Evolutionary conservation across 768 basidiomycete genomes (phyloP), one percentile per base, ranked within the genome.

Genomic region (Suillus decipiens): DNA sequence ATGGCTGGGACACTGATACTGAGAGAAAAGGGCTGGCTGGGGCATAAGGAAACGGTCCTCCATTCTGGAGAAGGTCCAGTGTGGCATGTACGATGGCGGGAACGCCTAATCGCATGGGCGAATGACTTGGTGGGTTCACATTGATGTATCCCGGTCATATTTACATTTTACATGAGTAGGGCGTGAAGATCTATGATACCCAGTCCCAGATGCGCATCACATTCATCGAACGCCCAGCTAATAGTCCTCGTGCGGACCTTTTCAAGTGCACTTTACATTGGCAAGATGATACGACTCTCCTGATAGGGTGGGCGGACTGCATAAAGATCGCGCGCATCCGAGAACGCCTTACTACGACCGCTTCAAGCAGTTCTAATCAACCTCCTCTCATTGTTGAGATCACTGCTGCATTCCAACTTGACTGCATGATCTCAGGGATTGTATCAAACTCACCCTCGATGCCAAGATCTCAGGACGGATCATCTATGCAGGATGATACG

Each of bases 1-100:
- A 83, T 96, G 83, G 90, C 93, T 0, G 96, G 97, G 5, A 87
- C 82, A 24, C 78, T 99, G 33, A 80, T 92, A n/a, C 69, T 97
- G 68, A 86, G 92, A 66, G 96, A 98, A 80, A 98, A 97, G 72
- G 93, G 95, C 7, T 98, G 97, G 96, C 77, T 98, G 1, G 95
- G 96, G 0, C 92, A 97, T 70, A 97, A 93, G 70, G 95, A 96
- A 73, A 92, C 89, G 0, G 75, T 89, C 7, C 73, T 97, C 22
- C 89, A 95, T 70, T 81, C 79, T 5, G 92, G 90, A 5, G 97
- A 99, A 76, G 97, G 96, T 12, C 93, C 97, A 0, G 93, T 99
- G 59, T 98, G 95, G 95, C 87, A 89, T 59, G 86, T 89, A 11
- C 84, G 89, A 62, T 99, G 97, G 97, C 81, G 87, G 69, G 89